phyloP scores from a whole-genome alignment of 2,329 filamentous ascomycete genomes.

The Aureobasidium sp. region DNA sequence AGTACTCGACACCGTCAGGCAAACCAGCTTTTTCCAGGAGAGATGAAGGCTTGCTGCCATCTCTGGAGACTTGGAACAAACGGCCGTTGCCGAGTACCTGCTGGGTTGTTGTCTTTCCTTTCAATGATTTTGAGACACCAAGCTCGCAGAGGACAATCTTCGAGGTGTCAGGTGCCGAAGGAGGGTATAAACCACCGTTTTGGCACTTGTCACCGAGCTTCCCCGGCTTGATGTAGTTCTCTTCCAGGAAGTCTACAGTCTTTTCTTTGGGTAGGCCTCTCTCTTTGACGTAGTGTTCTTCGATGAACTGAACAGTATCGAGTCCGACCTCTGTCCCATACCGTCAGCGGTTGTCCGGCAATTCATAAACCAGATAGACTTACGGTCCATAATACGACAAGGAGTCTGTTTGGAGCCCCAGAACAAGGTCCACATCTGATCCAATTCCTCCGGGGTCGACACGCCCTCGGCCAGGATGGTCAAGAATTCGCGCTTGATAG shows the following conservation, averaged over 20 bases:
- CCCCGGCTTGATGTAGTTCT: slow-evolving; percentile 40
- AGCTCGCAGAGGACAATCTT: slow-evolving; percentile 7
- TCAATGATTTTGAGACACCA: not conserved
- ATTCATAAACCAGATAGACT: not conserved
- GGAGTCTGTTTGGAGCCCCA: slow-evolving; percentile 24
- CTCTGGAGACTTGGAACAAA: not conserved
- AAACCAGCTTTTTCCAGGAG: not conserved
- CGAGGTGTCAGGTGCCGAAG: not conserved
- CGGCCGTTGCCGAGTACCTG: not conserved
- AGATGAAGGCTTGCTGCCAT: not conserved
- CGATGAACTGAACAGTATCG: slow-evolving; percentile 47
- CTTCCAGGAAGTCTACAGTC: slow-evolving; percentile 39
- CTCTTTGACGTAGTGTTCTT: slow-evolving; percentile 45
- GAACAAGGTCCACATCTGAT: slow-evolving; percentile 39
- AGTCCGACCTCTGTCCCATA: slow-evolving; percentile 32
- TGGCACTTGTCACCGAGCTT: slow-evolving; percentile 34
- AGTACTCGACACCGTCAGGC: slow-evolving; percentile 28
- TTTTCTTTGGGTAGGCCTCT: slow-evolving; percentile 34
- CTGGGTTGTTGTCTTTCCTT: not conserved
- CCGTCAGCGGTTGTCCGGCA: not conserved
- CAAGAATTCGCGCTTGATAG: slow-evolving; percentile 46
- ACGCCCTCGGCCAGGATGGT: slow-evolving; percentile 45
- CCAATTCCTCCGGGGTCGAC: slow-evolving; percentile 40
- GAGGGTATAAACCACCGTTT: slow-evolving; percentile 17
- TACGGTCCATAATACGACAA: slow-evolving; percentile 38